phyloP scores from a whole-genome alignment of 2,329 filamentous ascomycete species.

The Hymenoscyphus fructigenus region DNA sequence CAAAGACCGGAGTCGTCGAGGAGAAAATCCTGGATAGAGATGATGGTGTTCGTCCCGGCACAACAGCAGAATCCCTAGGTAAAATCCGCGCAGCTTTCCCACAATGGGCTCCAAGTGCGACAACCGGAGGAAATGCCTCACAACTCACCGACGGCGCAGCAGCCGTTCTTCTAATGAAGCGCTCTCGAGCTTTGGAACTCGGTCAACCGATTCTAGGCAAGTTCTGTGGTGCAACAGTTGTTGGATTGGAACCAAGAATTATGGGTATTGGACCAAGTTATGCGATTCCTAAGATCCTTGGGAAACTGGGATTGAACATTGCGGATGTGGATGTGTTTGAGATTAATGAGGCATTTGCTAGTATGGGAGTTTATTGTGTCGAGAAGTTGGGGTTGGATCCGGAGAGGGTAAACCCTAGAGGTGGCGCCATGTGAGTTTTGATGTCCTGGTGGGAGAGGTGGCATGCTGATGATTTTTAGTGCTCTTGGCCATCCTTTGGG shows the following conservation, averaged over 20 bases:
- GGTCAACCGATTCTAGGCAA: constrained; percentile 88
- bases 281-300: constrained; percentile 86
- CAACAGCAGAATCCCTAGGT: constrained; percentile 80
- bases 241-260: constrained; percentile 84
- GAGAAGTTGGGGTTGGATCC: constrained; percentile 78
- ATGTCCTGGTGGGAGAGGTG: background rate
- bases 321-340: constrained; percentile 94
- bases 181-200: constrained; percentile 61
- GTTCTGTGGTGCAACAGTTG: constrained; percentile 78
- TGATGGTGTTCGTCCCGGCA: constrained; percentile 80
- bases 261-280: constrained; percentile 95
- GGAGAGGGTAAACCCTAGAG: constrained; percentile 94
- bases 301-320: constrained; percentile 77
- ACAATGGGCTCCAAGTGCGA: constrained; percentile 84
- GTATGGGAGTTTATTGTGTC: constrained; percentile 88
- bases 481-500: constrained; percentile 93
- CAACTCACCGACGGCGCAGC: constrained; percentile 97
- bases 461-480: constrained; percentile 21
- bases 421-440: constrained; percentile 58
- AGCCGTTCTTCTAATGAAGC: constrained; percentile 87
- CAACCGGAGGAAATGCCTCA: constrained; percentile 92
- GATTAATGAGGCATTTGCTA: constrained; percentile 98
- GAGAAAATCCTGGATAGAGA: constrained; percentile 71
- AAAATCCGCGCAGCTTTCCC: constrained; percentile 90
- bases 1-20: constrained; percentile 72